A percentile compares a stretch with the other conserved stretches of the same genome.
Conservation (phyloP, 768 basidiomycete species). For the Serendipita vermifera region DNA sequence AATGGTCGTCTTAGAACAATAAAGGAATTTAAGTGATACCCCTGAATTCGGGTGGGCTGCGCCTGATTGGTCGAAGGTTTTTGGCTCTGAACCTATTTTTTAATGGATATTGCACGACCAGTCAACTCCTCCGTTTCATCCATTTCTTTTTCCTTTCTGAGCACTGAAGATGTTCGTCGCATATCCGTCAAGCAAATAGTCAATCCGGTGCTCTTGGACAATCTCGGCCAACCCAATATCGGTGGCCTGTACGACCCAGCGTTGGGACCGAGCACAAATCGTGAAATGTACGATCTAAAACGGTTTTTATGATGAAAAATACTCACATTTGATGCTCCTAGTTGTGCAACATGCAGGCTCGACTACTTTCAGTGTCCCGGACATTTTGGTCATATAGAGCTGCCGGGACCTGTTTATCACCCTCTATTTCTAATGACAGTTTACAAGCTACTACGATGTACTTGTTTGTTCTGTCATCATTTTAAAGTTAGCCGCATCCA, state of each 20-base stretch:
- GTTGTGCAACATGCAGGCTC: slow-evolving; percentile 86
- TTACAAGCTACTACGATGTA: slow-evolving; percentile 73
- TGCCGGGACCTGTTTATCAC: slow-evolving; percentile 91
- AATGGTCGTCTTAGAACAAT: too few species aligned
- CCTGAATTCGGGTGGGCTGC: too few species aligned
- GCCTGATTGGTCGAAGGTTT: too few species aligned
- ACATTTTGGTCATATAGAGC: slow-evolving; percentile 95
- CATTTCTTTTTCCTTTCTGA: slow-evolving; percentile 87
- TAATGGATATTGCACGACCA: slow-evolving; percentile 91
- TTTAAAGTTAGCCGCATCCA: slow-evolving; percentile 70
- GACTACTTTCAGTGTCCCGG: slow-evolving; percentile 93
- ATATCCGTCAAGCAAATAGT: slow-evolving; percentile 98
- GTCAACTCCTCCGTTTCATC: slow-evolving; percentile 74
- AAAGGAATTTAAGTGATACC: too few species aligned
- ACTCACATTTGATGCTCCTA: too few species aligned
- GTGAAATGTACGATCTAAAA: slow-evolving; percentile 75
- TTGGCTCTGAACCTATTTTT: too few species aligned
- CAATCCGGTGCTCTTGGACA: slow-evolving; percentile 86
- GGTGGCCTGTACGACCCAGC: slow-evolving; percentile 94
- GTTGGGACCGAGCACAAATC: slow-evolving; percentile 75
- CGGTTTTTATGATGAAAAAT: not conserved
- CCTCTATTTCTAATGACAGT: slow-evolving; percentile 90
- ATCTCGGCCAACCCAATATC: slow-evolving; percentile 79
- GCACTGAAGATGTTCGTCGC: slow-evolving; percentile 71
- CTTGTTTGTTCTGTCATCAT: slow-evolving; percentile 87